Conservation (phyloP, 1,139 yeast species). For the Diutina catenulata region DNA sequence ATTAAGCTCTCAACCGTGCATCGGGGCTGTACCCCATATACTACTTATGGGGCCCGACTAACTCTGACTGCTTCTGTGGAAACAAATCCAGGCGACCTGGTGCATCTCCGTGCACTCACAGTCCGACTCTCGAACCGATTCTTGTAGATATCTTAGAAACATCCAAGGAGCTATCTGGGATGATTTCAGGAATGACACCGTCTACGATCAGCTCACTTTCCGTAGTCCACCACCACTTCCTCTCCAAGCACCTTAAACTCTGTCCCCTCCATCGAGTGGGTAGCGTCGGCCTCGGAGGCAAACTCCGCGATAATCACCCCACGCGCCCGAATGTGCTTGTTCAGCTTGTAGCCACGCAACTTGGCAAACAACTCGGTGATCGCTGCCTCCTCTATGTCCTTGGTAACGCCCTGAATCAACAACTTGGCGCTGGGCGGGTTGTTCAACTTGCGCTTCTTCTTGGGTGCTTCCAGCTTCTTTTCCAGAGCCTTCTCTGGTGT, state of each 20-base stretch:
- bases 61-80: no score
- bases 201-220: no score
- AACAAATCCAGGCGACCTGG: no score
- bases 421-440: conserved; percentile 1
- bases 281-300: neutral
- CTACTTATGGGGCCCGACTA: no score
- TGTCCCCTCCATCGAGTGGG: neutral
- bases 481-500: conserved; percentile 10
- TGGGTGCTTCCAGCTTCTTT: conserved; percentile 10
- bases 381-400: neutral
- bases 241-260: neutral
- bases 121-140: no score
- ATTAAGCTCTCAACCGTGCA: no score
- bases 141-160: no score
- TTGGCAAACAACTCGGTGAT: neutral
- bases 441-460: conserved; percentile 9
- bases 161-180: no score
- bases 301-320: conserved; percentile 2
- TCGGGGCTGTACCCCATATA: no score
- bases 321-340: conserved; percentile 2
- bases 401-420: neutral
- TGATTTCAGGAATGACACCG: no score
- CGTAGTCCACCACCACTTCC: neutral
- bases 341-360: neutral
- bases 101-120: no score